Evolutionary conservation across 306 rosid genomes (phyloP).

Genomic region (Abrus pulchellus): DNA sequence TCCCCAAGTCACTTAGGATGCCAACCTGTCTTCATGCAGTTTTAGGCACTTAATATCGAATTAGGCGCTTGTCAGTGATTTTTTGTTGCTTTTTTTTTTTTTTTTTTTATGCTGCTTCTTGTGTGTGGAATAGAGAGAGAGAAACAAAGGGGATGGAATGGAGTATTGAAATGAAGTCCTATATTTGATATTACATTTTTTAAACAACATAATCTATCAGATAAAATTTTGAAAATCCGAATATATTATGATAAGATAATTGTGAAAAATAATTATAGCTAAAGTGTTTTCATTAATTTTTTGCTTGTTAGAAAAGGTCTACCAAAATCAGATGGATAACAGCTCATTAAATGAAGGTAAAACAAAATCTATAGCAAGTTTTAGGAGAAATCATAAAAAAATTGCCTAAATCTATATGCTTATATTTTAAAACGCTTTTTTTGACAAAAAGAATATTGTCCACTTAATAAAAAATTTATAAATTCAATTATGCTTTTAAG

Average conservation of each 20-base stretch:
- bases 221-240: background rate
- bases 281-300: too few relatives aligned
- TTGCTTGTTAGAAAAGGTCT: too few relatives aligned
- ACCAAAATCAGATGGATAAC: background rate
- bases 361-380: background rate
- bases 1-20: constrained; percentile 58
- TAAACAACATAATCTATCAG: background rate
- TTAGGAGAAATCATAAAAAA: background rate
- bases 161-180: background rate
- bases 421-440: too few relatives aligned
- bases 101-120: constrained; percentile 13
- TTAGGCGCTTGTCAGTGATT: constrained; percentile 45
- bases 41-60: constrained; percentile 55
- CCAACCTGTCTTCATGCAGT: constrained; percentile 57
- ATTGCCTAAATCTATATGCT: background rate
- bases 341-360: background rate
- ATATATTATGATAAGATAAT: background rate
- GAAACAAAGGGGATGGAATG: background rate
- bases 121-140: background rate
- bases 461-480: too few relatives aligned
- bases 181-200: background rate
- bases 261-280: too few relatives aligned
- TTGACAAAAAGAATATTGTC: too few relatives aligned
- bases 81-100: constrained; percentile 45
- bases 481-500: too few relatives aligned